phyloP scores from a whole-genome alignment of 2,329 filamentous ascomycete genomes.

The Scedosporium apiospermum region DNA sequence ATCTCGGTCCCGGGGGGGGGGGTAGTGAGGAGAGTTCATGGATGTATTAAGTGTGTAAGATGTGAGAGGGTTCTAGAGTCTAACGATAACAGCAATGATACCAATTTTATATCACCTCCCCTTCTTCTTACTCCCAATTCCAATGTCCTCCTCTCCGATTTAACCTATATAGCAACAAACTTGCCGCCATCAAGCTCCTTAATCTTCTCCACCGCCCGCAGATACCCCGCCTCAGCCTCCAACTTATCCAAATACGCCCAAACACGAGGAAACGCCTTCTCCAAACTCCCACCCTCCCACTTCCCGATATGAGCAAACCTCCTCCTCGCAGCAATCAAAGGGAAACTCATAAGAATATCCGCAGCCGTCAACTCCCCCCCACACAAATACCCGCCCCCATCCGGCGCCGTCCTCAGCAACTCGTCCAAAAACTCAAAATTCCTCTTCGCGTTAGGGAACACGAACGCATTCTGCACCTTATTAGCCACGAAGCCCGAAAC shows the following conservation, averaged over 20 bases:
- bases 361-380: constrained; percentile 38
- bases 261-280: constrained; percentile 30
- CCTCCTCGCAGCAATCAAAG: constrained; percentile 33
- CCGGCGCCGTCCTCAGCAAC: constrained; percentile 33
- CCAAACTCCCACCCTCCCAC: constrained; percentile 31
- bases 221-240: constrained; percentile 17
- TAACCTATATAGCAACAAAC: not conserved
- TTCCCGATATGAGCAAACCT: constrained; percentile 28
- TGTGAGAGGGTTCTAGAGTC: not conserved
- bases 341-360: constrained; percentile 45
- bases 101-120: no score
- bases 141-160: no score
- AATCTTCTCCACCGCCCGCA: constrained; percentile 4
- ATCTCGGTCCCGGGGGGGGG: not conserved
- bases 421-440: constrained; percentile 41
- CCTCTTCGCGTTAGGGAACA: constrained; percentile 29
- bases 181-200: constrained; percentile 5
- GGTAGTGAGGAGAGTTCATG: not conserved
- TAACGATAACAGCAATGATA: no score
- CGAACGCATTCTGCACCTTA: constrained; percentile 20
- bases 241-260: constrained; percentile 37
- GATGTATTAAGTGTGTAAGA: not conserved
- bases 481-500: constrained; percentile 37
- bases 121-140: no score
- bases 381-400: constrained; percentile 31